Percentiles rank a stretch among this genome's conserved stretches.
These are phyloP conservation scores for Dothideomycetes sp. DNA, from an alignment of 2,329 filamentous ascomycete species.

Conservation along the genomic window DNA sequence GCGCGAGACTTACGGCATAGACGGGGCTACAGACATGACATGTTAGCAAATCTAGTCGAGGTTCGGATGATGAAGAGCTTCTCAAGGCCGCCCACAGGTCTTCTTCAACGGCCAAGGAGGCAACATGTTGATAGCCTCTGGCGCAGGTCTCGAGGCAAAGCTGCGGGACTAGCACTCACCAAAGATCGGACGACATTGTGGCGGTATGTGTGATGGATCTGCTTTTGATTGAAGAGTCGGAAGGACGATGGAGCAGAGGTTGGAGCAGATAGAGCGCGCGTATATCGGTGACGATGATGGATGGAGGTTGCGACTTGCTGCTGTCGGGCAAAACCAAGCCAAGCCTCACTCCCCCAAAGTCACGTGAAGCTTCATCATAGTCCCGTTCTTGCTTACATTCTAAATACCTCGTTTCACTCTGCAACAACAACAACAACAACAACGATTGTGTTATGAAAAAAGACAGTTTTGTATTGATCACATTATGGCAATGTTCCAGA, in stretches of 20 bases:
- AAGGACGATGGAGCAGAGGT: slow-evolving; percentile 8
- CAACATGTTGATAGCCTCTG: slow-evolving; percentile 13
- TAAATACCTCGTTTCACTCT: too few species aligned
- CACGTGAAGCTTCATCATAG: too few species aligned
- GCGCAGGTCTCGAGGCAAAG: slow-evolving; percentile 3
- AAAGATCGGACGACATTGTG: slow-evolving; percentile 72
- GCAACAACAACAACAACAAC: too few species aligned
- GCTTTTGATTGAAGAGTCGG: slow-evolving; percentile 5
- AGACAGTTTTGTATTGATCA: too few species aligned
- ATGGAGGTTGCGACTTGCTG: too few species aligned
- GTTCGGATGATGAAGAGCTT: slow-evolving; percentile 3
- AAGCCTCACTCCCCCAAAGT: too few species aligned
- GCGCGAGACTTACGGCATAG: slow-evolving; percentile 78
- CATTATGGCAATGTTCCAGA: too few species aligned
- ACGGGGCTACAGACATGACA: slow-evolving; percentile 60
- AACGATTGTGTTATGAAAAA: too few species aligned
- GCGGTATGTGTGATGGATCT: slow-evolving; percentile 17
- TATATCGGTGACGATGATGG: slow-evolving; percentile 12
- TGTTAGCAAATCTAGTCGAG: slow-evolving; percentile 35
- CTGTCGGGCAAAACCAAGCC: too few species aligned
- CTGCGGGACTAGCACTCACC: slow-evolving; percentile 50
- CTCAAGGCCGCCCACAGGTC: slow-evolving; percentile 13
- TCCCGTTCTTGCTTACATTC: too few species aligned
- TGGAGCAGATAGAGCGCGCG: slow-evolving; percentile 8
- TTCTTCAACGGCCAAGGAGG: slow-evolving; percentile 9